Conservation (phyloP, 2,329 filamentous ascomycete species). For the Metarhizium humberi region DNA sequence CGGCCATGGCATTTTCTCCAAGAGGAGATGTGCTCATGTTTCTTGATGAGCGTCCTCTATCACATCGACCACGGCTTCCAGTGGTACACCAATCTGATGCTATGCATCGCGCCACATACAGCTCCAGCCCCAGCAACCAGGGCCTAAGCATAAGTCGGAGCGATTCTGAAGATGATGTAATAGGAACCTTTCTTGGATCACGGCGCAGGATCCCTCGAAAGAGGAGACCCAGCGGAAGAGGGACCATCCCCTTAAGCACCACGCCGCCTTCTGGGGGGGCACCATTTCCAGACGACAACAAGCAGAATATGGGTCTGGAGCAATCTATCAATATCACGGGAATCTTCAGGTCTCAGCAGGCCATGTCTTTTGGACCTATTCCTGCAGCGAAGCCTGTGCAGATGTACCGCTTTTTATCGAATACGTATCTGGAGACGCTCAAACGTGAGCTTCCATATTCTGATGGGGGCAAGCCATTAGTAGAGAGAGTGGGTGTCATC, state of each 20-base stretch:
- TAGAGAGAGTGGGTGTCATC: conserved; percentile 38
- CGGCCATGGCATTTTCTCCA: conserved; percentile 51
- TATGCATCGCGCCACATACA: conserved; percentile 31
- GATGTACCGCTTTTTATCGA: conserved; percentile 47
- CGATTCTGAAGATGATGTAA: conserved; percentile 56
- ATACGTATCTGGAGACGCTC: conserved; percentile 46
- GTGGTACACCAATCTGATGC: conserved; percentile 24
- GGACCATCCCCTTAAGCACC: conserved; percentile 37
- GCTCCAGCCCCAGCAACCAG: conserved; percentile 38
- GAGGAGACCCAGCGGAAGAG: conserved; percentile 34
- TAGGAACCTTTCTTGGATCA: conserved; percentile 49
- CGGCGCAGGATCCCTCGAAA: conserved; percentile 29
- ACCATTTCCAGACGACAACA: conserved; percentile 19
- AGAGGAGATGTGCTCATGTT: conserved; percentile 52
- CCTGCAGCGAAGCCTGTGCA: conserved; percentile 41
- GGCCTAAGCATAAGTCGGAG: conserved; percentile 49
- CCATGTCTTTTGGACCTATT: conserved; percentile 51
- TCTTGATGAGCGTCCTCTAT: conserved; percentile 46
- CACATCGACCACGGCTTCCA: conserved; percentile 31
- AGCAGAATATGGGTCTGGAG: conserved; percentile 42
- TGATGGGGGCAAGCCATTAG: conserved; percentile 27
- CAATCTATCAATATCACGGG: conserved; percentile 49
- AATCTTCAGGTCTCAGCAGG: conserved; percentile 48
- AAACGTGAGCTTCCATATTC: conserved; percentile 35
- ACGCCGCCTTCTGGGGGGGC: conserved; percentile 39